Evolutionary conservation across 345 rosid genomes (phyloP).

Genomic region (Cardamine chenopodiifolia): DNA sequence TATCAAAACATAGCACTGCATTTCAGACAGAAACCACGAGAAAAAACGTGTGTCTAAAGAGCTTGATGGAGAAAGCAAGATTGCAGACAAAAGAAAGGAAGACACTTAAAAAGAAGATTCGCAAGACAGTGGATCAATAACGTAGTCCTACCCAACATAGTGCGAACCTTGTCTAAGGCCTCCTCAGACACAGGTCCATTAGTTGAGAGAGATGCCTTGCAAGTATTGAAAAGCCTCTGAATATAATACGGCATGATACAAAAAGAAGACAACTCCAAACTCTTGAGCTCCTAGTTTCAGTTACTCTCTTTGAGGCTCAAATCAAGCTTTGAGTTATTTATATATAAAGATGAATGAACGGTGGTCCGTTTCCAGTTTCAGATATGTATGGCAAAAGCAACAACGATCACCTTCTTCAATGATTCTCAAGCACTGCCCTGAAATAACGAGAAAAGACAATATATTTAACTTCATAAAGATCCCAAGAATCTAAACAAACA

Average conservation of each 20-base stretch:
- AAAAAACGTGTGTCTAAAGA: conserved; percentile 12
- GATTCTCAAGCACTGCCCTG: conserved; percentile 42
- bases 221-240: conserved; percentile 79
- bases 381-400: not conserved
- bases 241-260: conserved; percentile 73
- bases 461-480: conserved; percentile 10
- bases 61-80: conserved; percentile 14
- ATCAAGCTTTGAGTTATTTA: conserved; percentile 5
- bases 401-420: conserved; percentile 36
- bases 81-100: not conserved
- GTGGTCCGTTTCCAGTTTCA: conserved; percentile 8
- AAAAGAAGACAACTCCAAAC: conserved; percentile 2
- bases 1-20: not conserved
- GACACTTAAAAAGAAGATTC: not conserved
- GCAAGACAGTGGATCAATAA: not conserved
- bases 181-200: conserved; percentile 84
- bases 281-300: conserved; percentile 7
- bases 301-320: conserved; percentile 20
- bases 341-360: not conserved
- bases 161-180: conserved; percentile 71
- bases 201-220: conserved; percentile 71
- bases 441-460: not conserved
- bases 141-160: conserved; percentile 64
- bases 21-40: not conserved
- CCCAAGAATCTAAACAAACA: conserved; percentile 1